These are phyloP conservation scores for Saturnispora diversa DNA, from an alignment of 805 yeast species.

Conservation along the genomic window DNA sequence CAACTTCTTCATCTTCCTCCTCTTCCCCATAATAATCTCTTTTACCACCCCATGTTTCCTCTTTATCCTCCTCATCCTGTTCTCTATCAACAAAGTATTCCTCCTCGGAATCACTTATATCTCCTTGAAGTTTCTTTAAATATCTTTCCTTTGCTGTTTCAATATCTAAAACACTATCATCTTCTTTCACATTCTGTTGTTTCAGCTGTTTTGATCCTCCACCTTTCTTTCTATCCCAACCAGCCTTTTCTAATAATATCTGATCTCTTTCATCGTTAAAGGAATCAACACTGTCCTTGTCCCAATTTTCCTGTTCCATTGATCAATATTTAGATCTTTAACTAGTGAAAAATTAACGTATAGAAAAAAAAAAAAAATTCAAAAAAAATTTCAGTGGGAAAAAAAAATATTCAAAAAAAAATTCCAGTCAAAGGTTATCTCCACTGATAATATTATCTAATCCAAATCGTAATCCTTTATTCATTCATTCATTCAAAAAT, in stretches of 20 bases:
- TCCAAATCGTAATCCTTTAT: no score
- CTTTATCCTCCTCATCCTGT: slow-evolving; percentile 26
- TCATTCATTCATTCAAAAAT: no score
- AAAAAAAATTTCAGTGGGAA: slow-evolving; percentile 5
- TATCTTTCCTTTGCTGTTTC: slow-evolving; percentile 28
- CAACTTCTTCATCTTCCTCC: slow-evolving; percentile 67
- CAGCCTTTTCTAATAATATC: slow-evolving; percentile 49
- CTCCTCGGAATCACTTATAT: slow-evolving; percentile 41
- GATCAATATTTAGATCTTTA: slow-evolving; percentile 4
- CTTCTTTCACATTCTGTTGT: slow-evolving; percentile 28
- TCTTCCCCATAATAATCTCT: slow-evolving; percentile 58
- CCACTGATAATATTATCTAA: no score
- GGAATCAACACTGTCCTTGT: slow-evolving; percentile 59
- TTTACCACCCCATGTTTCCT: slow-evolving; percentile 39
- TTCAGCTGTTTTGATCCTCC: slow-evolving; percentile 29
- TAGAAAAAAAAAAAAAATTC: slow-evolving; percentile 1
- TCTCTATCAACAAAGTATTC: slow-evolving; percentile 35
- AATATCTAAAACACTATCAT: slow-evolving; percentile 26
- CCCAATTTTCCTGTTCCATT: slow-evolving; percentile 33
- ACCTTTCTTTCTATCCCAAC: slow-evolving; percentile 27
- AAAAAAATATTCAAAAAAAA: no score
- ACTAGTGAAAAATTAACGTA: no score
- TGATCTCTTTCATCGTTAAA: slow-evolving; percentile 56
- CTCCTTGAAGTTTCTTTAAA: slow-evolving; percentile 31
- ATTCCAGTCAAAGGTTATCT: no score